These are phyloP conservation scores for Backusella westeae DNA, from an alignment of 192 early-diverging fungal genomes.

Conservation along the genomic window DNA sequence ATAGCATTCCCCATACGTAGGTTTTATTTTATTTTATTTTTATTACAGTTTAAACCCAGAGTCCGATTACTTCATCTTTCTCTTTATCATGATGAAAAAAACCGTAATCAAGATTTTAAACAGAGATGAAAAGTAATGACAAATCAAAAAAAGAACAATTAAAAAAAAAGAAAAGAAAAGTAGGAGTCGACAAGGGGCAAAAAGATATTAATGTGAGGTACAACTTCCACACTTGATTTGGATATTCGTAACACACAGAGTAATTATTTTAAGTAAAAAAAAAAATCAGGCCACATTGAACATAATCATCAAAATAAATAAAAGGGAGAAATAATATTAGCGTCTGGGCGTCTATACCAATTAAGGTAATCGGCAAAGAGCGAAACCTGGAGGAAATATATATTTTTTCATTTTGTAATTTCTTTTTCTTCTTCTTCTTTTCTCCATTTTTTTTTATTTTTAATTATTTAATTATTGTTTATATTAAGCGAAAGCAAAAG, in stretches of 20 bases:
- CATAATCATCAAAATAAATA: neutral
- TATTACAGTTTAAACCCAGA: constrained; percentile 1
- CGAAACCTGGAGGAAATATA: neutral
- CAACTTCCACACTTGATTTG: neutral
- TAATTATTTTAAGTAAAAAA: neutral
- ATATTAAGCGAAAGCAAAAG: neutral
- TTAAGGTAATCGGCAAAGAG: neutral
- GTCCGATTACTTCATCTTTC: neutral
- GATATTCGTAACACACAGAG: neutral
- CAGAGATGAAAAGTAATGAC: neutral
- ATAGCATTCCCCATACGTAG: neutral
- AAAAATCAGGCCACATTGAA: neutral
- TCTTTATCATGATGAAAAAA: neutral
- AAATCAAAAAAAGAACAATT: neutral
- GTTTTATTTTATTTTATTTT: neutral
- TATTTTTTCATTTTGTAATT: constrained; percentile 7
- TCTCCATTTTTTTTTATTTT: neutral
- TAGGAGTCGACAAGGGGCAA: neutral
- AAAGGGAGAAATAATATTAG: neutral
- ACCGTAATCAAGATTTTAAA: neutral
- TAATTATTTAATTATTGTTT: too few species aligned
- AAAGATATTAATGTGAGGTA: neutral
- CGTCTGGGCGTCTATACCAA: neutral
- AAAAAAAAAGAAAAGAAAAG: neutral
- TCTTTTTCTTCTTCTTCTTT: constrained; percentile 5